Evolutionary conservation across 306 rosid species (phyloP), one percentile per base, ranked within the genome.

Genomic region (Vigna trinervia): DNA sequence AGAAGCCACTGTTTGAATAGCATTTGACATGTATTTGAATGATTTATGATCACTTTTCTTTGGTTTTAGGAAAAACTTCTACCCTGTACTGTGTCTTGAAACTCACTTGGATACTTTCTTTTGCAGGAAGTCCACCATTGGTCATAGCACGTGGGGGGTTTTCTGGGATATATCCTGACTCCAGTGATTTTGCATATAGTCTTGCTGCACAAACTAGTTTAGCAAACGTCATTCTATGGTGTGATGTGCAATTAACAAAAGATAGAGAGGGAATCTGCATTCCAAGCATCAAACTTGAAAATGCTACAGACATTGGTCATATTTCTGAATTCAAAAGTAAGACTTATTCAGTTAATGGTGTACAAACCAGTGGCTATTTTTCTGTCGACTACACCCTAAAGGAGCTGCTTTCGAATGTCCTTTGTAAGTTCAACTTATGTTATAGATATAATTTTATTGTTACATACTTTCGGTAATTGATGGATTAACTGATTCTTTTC

Each of bases 71-170:
- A 32, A 52, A 48, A 71, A 28, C 11, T 61, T 50, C 19, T 22
- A 12, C 46, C 26, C 9, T 71, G 66, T 62, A 71, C n/a, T 43
- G 56, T 50, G 10, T 48, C 53, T 56, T 69, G 68, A 57, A 60
- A 64, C 68, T 69, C 58, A 66, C 15, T 50, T 5, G 17, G 65
- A 38, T 22, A 7, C 45, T 17, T 4, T 57, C 46, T 45, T 28
- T 69, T 80, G 87, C 88, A 94, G 98, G 98, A 71, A 57, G n/a
- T 50, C 50, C 82, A n/a, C 98, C 98, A 6, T 65, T 87, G 74
- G 97, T 89, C 28, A 51, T 94, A 59, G 98, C 98, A 30, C 91
- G 81, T 1, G 97, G 98, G 54, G 98, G 98, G 13, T 89, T 92
- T 84, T 92, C 98, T 2, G 98, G 98, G 63, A 7, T 92, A 52